Evolutionary conservation across 257 asterid species (phyloP).

Genomic region (Fraxinus anomala): DNA sequence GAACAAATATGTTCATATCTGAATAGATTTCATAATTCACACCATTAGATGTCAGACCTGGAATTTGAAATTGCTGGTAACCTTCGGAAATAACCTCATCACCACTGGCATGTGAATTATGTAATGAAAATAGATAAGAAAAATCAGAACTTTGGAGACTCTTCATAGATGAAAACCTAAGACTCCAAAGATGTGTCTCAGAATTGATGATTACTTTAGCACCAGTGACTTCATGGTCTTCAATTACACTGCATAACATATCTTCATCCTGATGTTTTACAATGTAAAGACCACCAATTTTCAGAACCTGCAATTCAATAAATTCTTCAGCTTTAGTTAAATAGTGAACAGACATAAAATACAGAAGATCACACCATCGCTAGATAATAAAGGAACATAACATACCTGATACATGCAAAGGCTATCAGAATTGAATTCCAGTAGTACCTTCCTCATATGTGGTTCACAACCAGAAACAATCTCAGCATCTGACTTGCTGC

Average conservation of each 20-base stretch:
- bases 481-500: slow-evolving; percentile 38
- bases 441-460: slow-evolving; percentile 48
- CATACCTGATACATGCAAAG: slow-evolving; percentile 60
- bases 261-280: slow-evolving; percentile 55
- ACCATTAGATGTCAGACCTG: slow-evolving; percentile 27
- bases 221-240: slow-evolving; percentile 26
- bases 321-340: slow-evolving; percentile 18
- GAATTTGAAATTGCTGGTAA: slow-evolving; percentile 29
- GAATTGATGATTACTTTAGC: slow-evolving; percentile 50
- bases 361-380: background rate
- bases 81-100: slow-evolving; percentile 34
- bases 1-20: slow-evolving; percentile 49
- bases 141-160: slow-evolving; percentile 42
- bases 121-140: slow-evolving; percentile 23
- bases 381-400: slow-evolving; percentile 18
- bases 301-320: slow-evolving; percentile 58
- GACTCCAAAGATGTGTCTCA: slow-evolving; percentile 50
- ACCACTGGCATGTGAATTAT: slow-evolving; percentile 29
- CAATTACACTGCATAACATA: slow-evolving; percentile 38
- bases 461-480: slow-evolving; percentile 42
- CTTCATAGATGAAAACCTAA: slow-evolving; percentile 50
- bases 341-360: slow-evolving; percentile 18
- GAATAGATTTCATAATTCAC: slow-evolving; percentile 35
- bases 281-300: slow-evolving; percentile 65
- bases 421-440: slow-evolving; percentile 66